These are phyloP conservation scores for Pinguiococcus pyrenoidosus DNA, from an alignment of 108 stramenopile species.

Conservation along the genomic window DNA sequence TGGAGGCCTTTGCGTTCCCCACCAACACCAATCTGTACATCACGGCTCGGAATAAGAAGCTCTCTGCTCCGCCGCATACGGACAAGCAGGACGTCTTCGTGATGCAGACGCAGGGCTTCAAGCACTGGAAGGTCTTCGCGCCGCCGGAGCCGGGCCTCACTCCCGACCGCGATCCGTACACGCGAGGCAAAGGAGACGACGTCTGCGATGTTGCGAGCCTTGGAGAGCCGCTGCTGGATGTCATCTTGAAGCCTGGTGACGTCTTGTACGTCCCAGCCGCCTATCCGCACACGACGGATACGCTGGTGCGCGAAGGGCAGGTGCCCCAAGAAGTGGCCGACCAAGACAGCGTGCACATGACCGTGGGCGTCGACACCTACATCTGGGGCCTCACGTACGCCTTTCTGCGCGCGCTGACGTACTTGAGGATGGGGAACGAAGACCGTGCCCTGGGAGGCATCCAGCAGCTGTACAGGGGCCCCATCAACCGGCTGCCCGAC, in stretches of 20 bases:
- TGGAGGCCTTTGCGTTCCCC: constrained; percentile 61
- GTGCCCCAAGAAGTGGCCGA: constrained; percentile 18
- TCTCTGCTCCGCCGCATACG: constrained; percentile 78
- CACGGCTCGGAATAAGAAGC: constrained; percentile 56
- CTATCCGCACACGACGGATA: constrained; percentile 82
- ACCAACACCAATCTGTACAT: constrained; percentile 68
- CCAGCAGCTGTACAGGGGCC: constrained; percentile 45
- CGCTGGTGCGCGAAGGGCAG: constrained; percentile 17
- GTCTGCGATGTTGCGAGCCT: constrained; percentile 52
- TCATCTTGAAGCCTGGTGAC: constrained; percentile 26
- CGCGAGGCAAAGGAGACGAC: constrained; percentile 71
- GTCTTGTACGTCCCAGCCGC: constrained; percentile 71
- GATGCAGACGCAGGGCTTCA: constrained; percentile 65
- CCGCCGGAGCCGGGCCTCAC: constrained; percentile 15
- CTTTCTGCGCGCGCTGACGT: constrained; percentile 45
- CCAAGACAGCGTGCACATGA: constrained; percentile 62
- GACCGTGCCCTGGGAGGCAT: constrained; percentile 30
- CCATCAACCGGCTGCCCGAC: constrained; percentile 47
- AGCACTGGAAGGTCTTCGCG: constrained; percentile 31
- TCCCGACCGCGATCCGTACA: constrained; percentile 63
- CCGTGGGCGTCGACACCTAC: constrained; percentile 72
- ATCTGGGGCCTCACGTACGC: constrained; percentile 80
- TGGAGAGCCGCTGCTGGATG: constrained; percentile 17
- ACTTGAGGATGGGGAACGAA: constrained; percentile 33
- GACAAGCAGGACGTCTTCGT: constrained; percentile 85